A percentile compares a stretch with the other conserved stretches of the same genome.
phyloP scores from a whole-genome alignment of 305 asterid species.

The Solanum chacoense region DNA sequence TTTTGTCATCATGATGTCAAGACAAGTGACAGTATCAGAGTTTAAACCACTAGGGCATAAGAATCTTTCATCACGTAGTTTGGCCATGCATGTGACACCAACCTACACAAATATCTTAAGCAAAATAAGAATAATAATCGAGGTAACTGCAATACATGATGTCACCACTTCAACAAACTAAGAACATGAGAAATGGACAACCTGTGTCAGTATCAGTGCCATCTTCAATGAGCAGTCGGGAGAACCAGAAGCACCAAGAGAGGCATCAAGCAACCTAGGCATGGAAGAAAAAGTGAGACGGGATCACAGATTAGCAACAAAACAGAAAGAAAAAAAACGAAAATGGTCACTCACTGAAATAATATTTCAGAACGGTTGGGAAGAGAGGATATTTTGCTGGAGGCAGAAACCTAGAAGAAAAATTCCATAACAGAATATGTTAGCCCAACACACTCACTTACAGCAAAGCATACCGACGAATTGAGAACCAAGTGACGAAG shows the following conservation, averaged over 20 bases:
- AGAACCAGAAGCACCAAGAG: slow-evolving; percentile 76
- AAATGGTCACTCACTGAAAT: slow-evolving; percentile 55
- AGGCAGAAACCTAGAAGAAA: slow-evolving; percentile 59
- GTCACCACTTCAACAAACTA: not conserved
- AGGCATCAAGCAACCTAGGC: slow-evolving; percentile 74
- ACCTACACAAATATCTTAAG: slow-evolving; percentile 42
- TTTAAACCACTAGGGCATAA: slow-evolving; percentile 56
- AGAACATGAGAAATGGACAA: slow-evolving; percentile 9
- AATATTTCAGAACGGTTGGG: slow-evolving; percentile 65
- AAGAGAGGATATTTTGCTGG: slow-evolving; percentile 64
- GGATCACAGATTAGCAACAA: not conserved
- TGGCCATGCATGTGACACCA: slow-evolving; percentile 95
- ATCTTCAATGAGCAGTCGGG: slow-evolving; percentile 84
- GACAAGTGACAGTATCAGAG: slow-evolving; percentile 59
- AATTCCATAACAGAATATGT: not conserved
- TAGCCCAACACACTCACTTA: slow-evolving; percentile 4
- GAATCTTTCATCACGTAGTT: slow-evolving; percentile 83
- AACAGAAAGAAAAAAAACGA: not conserved
- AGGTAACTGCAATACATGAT: not conserved
- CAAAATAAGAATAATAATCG: slow-evolving; percentile 7
- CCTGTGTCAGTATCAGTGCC: slow-evolving; percentile 89
- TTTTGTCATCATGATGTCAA: slow-evolving; percentile 68
- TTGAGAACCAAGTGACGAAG: slow-evolving; percentile 4
- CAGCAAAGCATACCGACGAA: not conserved
- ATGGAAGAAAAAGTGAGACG: slow-evolving; percentile 8